Conservation (phyloP, 1,284 basidiomycete species). For the Fomitopsis betulina region DNA sequence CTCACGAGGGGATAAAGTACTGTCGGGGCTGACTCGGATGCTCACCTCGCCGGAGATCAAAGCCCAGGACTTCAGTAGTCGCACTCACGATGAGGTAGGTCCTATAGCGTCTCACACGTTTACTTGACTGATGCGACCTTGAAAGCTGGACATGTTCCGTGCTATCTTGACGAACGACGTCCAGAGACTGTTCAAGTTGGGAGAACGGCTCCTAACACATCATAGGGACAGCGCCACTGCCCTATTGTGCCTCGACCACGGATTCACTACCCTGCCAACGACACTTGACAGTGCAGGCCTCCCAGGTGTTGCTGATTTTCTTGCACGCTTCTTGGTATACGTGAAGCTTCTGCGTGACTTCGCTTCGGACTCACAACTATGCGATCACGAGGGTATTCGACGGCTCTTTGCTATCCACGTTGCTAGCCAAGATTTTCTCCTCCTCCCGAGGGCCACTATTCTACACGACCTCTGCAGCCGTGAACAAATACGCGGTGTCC, state of each 20-base stretch:
- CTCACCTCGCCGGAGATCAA: slow-evolving; percentile 1
- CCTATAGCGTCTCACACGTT: neutral
- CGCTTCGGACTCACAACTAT: slow-evolving; percentile 24
- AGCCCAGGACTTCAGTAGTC: neutral
- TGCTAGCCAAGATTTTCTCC: slow-evolving; percentile 22
- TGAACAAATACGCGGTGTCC: neutral
- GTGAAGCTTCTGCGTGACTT: slow-evolving; percentile 28
- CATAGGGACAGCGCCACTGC: neutral
- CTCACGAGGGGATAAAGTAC: neutral
- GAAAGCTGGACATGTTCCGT: slow-evolving; percentile 36
- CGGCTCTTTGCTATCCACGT: slow-evolving; percentile 36
- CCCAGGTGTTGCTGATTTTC: slow-evolving; percentile 21
- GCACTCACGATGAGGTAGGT: slow-evolving; percentile 16
- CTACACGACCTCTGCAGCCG: slow-evolving; percentile 2
- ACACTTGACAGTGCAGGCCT: slow-evolving; percentile 10
- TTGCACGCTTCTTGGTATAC: slow-evolving; percentile 28
- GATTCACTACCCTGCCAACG: slow-evolving; percentile 23
- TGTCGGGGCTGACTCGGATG: slow-evolving; percentile 9
- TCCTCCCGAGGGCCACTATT: slow-evolving; percentile 22
- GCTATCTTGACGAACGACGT: slow-evolving; percentile 27
- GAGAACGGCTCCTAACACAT: slow-evolving; percentile 5
- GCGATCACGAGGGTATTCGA: slow-evolving; percentile 18
- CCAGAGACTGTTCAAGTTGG: slow-evolving; percentile 13
- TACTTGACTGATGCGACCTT: neutral
- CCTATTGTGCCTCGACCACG: slow-evolving; percentile 36